phyloP scores from a whole-genome alignment of 306 rosid genomes.

The Senna tora region DNA sequence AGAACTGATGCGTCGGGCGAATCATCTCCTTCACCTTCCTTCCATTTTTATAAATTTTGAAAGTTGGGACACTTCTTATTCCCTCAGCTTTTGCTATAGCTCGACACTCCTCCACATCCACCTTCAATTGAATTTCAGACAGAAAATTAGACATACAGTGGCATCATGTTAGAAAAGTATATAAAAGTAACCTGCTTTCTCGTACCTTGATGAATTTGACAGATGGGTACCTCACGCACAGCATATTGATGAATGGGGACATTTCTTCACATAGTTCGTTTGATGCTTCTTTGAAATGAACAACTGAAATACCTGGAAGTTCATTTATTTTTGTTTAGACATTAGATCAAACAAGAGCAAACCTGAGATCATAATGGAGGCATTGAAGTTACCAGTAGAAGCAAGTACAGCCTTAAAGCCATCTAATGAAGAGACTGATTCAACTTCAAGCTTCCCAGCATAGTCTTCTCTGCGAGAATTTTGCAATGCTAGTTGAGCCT shows the following conservation, averaged over 20 bases:
- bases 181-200: neutral
- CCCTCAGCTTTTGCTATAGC: constrained; percentile 59
- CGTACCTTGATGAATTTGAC: constrained; percentile 64
- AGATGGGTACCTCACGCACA: constrained; percentile 68
- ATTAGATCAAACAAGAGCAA: constrained; percentile 28
- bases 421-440: constrained; percentile 66
- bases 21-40: constrained; percentile 81
- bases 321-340: constrained; percentile 33
- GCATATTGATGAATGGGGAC: constrained; percentile 77
- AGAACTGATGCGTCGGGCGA: constrained; percentile 64
- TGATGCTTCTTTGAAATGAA: constrained; percentile 75
- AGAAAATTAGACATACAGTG: constrained; percentile 32
- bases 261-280: constrained; percentile 71
- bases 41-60: constrained; percentile 82
- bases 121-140: constrained; percentile 40
- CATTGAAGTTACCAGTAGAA: constrained; percentile 61
- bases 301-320: constrained; percentile 72
- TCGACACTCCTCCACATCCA: constrained; percentile 62
- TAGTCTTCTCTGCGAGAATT: constrained; percentile 52
- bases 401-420: constrained; percentile 67
- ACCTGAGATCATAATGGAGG: constrained; percentile 5
- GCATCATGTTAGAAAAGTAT: neutral
- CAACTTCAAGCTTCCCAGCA: constrained; percentile 62
- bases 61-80: constrained; percentile 65
- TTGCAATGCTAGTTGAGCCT: constrained; percentile 65